Conservation (phyloP, 208 protist species). For the Dictyostelium gargantuum region DNA sequence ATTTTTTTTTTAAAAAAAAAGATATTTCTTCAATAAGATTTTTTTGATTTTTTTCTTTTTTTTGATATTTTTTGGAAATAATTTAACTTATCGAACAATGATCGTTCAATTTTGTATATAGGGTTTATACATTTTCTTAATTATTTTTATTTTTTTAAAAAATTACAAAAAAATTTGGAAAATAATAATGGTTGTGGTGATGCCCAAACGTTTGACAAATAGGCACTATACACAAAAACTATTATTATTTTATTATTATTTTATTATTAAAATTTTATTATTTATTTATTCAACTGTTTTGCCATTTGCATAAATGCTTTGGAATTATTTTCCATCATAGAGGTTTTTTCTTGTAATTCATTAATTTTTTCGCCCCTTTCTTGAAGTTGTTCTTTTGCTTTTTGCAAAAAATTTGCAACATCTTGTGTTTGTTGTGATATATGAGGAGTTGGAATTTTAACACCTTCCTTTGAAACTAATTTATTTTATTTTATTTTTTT, state of each 20-base stretch:
- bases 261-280: not conserved
- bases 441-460: not conserved
- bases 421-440: not conserved
- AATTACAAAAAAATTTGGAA: not conserved
- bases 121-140: not conserved
- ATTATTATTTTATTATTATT: not conserved
- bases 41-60: not conserved
- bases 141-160: not conserved
- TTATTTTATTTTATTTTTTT: no score
- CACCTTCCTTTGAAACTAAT: not conserved
- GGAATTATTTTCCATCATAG: not conserved
- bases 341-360: not conserved
- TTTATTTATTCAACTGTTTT: not conserved
- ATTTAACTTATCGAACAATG: not conserved
- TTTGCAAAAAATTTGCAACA: not conserved
- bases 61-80: not conserved
- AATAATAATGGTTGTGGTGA: not conserved
- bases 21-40: no score
- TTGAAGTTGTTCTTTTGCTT: not conserved
- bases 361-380: constrained; percentile 12
- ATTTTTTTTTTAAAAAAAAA: no score
- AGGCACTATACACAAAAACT: not conserved
- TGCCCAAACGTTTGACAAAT: no score
- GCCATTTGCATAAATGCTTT: not conserved
- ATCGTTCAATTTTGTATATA: no score